phyloP scores from a whole-genome alignment of 1,284 basidiomycete species.

The Pholiota adiposa region DNA sequence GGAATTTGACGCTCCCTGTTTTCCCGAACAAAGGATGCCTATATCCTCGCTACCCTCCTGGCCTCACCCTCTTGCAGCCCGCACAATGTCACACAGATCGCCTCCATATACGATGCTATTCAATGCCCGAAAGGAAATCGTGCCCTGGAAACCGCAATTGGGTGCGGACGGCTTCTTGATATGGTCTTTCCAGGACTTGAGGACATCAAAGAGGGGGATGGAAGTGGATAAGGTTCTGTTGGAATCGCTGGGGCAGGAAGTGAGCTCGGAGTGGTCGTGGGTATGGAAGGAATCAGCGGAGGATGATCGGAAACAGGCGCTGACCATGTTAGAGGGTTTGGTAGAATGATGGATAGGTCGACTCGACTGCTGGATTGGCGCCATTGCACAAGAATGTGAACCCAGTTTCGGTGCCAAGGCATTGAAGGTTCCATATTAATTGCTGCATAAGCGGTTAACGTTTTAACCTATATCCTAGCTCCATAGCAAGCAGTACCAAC shows the following conservation, averaged over 20 bases:
- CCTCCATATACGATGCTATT: neutral
- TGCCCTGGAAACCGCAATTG: neutral
- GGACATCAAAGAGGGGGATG: neutral
- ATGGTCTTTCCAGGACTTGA: slow-evolving; percentile 1
- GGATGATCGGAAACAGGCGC: neutral
- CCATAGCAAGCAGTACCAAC: too few species aligned
- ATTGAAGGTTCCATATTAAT: too few species aligned
- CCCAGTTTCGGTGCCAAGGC: too few species aligned
- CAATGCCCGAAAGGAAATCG: neutral
- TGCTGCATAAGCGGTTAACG: too few species aligned
- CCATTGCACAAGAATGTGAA: too few species aligned
- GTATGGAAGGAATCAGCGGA: slow-evolving; percentile 4
- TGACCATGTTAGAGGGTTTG: neutral
- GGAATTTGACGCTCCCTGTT: too few species aligned
- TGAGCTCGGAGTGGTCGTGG: neutral
- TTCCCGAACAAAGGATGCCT: slow-evolving; percentile 5
- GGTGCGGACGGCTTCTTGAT: neutral
- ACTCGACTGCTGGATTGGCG: too few species aligned
- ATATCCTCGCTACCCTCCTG: slow-evolving; percentile 1
- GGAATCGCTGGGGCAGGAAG: neutral
- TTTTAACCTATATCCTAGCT: too few species aligned
- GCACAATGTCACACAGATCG: neutral
- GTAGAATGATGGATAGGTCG: too few species aligned
- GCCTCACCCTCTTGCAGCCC: neutral
- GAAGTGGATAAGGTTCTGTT: neutral